Evolutionary conservation across 2,329 filamentous ascomycete genomes (phyloP).

Genomic region (Mollisiaceae sp.): DNA sequence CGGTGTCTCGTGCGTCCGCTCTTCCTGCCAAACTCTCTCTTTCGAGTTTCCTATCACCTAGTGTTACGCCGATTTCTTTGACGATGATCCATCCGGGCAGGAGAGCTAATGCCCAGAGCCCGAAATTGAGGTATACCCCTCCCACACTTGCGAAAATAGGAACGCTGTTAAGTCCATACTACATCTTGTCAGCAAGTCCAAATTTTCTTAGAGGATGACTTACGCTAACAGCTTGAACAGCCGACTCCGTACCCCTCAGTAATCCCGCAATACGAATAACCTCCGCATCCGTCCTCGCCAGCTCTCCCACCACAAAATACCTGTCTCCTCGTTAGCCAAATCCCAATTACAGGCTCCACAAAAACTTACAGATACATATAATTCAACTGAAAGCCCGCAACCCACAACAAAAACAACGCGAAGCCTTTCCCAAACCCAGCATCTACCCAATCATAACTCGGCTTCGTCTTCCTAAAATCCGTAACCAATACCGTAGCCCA

Average conservation of each 20-base stretch:
- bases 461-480: conserved; percentile 59
- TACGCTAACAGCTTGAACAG: conserved; percentile 71
- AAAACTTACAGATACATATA: conserved; percentile 68
- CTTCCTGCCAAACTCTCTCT: conserved; percentile 27
- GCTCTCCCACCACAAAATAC: conserved; percentile 72
- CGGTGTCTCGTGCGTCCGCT: neutral
- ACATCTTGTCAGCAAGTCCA: neutral
- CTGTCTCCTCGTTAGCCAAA: conserved; percentile 42
- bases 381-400: conserved; percentile 72
- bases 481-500: conserved; percentile 72
- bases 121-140: conserved; percentile 73
- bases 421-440: conserved; percentile 70
- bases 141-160: conserved; percentile 67
- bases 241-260: conserved; percentile 72
- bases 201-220: conserved; percentile 30
- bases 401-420: conserved; percentile 69
- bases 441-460: conserved; percentile 69
- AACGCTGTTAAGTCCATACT: conserved; percentile 69
- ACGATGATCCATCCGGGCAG: conserved; percentile 71
- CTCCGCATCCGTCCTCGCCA: conserved; percentile 65
- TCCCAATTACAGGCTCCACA: accelerated
- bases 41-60: conserved; percentile 36
- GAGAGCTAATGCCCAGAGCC: conserved; percentile 67
- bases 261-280: conserved; percentile 72
- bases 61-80: conserved; percentile 37